phyloP scores from a whole-genome alignment of 2,329 filamentous ascomycete species.

The Trichophyton verrucosum region DNA sequence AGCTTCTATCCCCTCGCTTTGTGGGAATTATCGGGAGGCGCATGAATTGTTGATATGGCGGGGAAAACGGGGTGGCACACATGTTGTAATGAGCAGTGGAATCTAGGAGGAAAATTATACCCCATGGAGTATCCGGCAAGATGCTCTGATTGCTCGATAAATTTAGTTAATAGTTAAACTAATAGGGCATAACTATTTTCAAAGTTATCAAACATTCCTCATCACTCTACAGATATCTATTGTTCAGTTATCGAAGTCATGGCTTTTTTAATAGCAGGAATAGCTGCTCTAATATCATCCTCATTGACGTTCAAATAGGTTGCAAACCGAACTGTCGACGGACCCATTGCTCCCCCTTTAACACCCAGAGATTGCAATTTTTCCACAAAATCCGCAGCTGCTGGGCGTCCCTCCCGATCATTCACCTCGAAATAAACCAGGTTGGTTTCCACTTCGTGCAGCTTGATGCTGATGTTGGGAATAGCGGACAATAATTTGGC shows the following conservation, averaged over 20 bases:
- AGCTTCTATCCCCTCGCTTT: not conserved
- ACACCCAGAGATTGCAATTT: not conserved
- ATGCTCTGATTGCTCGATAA: not conserved
- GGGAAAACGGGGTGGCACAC: not conserved
- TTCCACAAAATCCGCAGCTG: not conserved
- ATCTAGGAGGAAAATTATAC: not conserved
- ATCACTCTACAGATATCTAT: not conserved
- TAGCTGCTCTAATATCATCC: not conserved
- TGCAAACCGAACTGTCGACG: not conserved
- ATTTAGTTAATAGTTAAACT: not conserved
- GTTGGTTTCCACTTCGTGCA: not conserved
- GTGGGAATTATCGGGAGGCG: not conserved
- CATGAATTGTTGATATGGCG: not conserved
- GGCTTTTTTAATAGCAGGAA: not conserved
- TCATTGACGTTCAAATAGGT: conserved; percentile 1
- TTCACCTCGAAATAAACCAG: not conserved
- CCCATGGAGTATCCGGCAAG: not conserved
- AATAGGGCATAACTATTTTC: not conserved
- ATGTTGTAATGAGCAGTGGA: not conserved
- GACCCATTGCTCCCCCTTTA: not conserved
- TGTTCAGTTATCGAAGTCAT: not conserved
- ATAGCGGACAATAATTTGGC: not conserved
- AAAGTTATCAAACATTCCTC: not conserved
- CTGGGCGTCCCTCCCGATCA: not conserved
- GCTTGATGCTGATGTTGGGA: not conserved